Base-by-base conservation (phyloP, 2,329 filamentous ascomycete genomes). In the Eutypa lata region DNA sequence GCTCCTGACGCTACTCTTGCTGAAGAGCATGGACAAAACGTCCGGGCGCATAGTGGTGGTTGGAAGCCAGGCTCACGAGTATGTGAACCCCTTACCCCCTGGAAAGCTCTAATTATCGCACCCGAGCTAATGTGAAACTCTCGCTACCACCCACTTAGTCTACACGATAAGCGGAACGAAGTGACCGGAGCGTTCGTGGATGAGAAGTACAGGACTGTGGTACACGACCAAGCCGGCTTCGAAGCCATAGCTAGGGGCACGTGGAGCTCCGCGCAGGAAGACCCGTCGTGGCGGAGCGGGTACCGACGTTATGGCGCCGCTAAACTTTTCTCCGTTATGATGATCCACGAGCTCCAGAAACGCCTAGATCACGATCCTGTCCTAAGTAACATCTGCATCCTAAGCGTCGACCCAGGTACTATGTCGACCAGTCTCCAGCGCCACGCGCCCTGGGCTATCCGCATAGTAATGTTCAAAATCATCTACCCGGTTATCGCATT, bases 291-390 rank as follows among this genome's bases (percentile, higher is more conserved):
- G 8, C 54, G 63, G 3, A 54, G 61, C 31, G 71, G 69, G 10
- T 66, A 58, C 51, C 64, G 70, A 19, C 65, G 72, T 26, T 74
- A 74, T 48, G 72, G 70, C 8, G 71, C 69, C n/a, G 64, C 67
- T 35, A 74, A 73, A 53, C 63, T 73, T 7, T 74, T 65, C 55
- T 60, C 55, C 18, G 59, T 73, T 11, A 72, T 73, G 68, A 62
- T 74, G 59, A 58, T 63, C 62, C 65, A 70, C 48, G 71, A 74
- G 53, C 60, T 74, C 7, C 67, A 63, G 40, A 52, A 48, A 11
- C 69, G 72, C n/a, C 55, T 74, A 2, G 61, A 60, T 37, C 52
- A 47, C n/a, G 71, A 74, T 48, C 67, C 68, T 31, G 50, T 52
- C 5, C 60, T 74, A 7, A 66, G 58, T 38, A 65, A 67, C 14